Evolutionary conservation across 2,329 filamentous ascomycete species (phyloP).

Genomic region (Thyridium curvatum): DNA sequence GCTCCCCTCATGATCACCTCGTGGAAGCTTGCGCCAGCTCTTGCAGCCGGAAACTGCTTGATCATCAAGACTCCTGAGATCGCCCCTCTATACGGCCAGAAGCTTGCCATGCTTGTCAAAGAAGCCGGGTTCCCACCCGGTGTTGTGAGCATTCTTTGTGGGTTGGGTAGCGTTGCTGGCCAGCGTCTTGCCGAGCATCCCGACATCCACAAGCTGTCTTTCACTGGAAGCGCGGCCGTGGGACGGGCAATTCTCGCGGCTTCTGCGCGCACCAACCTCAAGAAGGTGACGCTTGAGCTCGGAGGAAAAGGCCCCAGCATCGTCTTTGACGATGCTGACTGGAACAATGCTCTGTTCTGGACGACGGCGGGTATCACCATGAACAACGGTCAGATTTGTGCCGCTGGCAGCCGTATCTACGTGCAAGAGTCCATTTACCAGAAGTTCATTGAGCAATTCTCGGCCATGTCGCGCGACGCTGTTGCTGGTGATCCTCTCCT

Average conservation of each 20-base stretch:
- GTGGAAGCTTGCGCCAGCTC: no score
- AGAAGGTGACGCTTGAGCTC: slow-evolving; percentile 53
- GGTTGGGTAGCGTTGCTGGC: slow-evolving; percentile 58
- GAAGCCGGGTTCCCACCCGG: slow-evolving; percentile 70
- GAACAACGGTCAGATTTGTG: slow-evolving; percentile 59
- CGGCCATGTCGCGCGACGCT: slow-evolving; percentile 28
- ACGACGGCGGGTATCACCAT: slow-evolving; percentile 25
- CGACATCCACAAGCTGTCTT: slow-evolving; percentile 65
- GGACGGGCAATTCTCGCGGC: slow-evolving; percentile 63
- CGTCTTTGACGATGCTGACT: slow-evolving; percentile 53
- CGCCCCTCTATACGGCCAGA: slow-evolving; percentile 52
- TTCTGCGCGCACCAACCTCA: slow-evolving; percentile 49
- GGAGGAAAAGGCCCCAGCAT: slow-evolving; percentile 55
- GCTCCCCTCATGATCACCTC: no score
- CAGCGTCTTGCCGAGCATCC: slow-evolving; percentile 58
- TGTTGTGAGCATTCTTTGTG: slow-evolving; percentile 67
- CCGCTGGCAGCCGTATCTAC: slow-evolving; percentile 66
- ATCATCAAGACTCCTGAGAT: no score
- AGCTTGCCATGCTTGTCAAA: slow-evolving; percentile 57
- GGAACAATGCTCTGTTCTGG: slow-evolving; percentile 44
- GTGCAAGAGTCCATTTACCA: slow-evolving; percentile 54
- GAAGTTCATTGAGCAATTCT: slow-evolving; percentile 51
- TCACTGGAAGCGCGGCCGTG: slow-evolving; percentile 64
- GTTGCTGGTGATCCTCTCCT: slow-evolving; percentile 57
- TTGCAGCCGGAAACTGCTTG: no score